phyloP scores from a whole-genome alignment of 2,329 filamentous ascomycete species.

The Fusarium irregulare region DNA sequence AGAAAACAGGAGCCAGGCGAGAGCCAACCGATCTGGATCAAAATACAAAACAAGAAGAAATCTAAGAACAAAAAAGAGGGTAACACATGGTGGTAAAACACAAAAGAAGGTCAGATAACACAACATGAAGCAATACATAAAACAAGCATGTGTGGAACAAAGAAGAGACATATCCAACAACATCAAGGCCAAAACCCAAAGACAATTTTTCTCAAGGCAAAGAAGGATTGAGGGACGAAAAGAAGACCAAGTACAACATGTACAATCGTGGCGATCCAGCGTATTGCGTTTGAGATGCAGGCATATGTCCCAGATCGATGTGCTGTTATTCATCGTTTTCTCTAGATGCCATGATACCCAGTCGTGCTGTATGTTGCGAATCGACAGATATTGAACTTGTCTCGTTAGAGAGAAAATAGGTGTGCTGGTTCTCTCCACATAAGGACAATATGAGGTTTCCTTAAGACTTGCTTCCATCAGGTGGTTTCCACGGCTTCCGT shows the following conservation, averaged over 20 bases:
- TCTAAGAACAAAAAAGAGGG: neutral
- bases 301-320: neutral
- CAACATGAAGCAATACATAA: neutral
- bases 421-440: neutral
- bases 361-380: neutral
- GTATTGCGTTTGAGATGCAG: neutral
- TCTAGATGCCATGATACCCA: neutral
- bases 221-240: neutral
- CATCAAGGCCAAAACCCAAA: neutral
- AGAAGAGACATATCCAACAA: neutral
- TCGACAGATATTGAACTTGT: neutral
- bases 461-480: neutral
- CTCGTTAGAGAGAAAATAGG: neutral
- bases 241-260: neutral
- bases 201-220: neutral
- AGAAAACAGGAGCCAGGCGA: neutral
- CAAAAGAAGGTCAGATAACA: neutral
- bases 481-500: neutral
- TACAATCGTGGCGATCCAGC: neutral
- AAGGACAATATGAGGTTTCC: neutral
- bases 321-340: slow-evolving; percentile 8
- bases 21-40: neutral
- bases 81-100: neutral
- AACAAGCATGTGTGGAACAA: neutral
- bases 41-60: neutral